These are phyloP conservation scores for Quercus variabilis DNA, from an alignment of 306 rosid genomes.

Conservation along the genomic window DNA sequence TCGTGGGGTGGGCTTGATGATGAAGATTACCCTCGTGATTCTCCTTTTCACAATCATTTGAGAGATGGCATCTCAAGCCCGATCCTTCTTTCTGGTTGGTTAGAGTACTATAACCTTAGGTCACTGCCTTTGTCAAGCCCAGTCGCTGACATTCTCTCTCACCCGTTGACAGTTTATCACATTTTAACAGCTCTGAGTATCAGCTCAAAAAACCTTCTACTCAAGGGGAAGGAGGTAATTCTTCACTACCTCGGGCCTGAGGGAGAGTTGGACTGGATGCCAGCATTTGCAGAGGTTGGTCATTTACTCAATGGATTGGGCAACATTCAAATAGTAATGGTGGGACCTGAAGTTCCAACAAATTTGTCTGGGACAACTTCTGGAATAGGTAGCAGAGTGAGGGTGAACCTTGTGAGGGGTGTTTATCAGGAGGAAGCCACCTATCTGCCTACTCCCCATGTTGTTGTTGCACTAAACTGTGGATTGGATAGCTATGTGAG, in stretches of 20 bases:
- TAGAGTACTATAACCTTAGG: slow-evolving; percentile 59
- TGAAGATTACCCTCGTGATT: slow-evolving; percentile 48
- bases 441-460: slow-evolving; percentile 38
- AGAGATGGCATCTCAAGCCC: slow-evolving; percentile 30
- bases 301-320: slow-evolving; percentile 62
- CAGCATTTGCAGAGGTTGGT: slow-evolving; percentile 58
- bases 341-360: slow-evolving; percentile 47
- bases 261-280: slow-evolving; percentile 73
- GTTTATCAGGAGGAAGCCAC: slow-evolving; percentile 44
- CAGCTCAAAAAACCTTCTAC: slow-evolving; percentile 52
- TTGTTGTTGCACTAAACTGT: slow-evolving; percentile 32
- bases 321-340: slow-evolving; percentile 43
- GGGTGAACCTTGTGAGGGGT: slow-evolving; percentile 39
- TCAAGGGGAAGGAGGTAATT: slow-evolving; percentile 59
- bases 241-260: slow-evolving; percentile 65
- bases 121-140: slow-evolving; percentile 56
- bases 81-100: slow-evolving; percentile 61
- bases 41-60: slow-evolving; percentile 46
- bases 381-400: slow-evolving; percentile 39
- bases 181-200: slow-evolving; percentile 52
- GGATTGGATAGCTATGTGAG: slow-evolving; percentile 24
- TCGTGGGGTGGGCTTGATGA: slow-evolving; percentile 60
- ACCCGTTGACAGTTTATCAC: slow-evolving; percentile 58
- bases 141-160: slow-evolving; percentile 52
- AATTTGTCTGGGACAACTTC: slow-evolving; percentile 40